A percentile compares a stretch with the other conserved stretches of the same genome.
Evolutionary conservation across 78 protist genomes (phyloP).

Genomic region (Dictyostelium purpureum): DNA sequence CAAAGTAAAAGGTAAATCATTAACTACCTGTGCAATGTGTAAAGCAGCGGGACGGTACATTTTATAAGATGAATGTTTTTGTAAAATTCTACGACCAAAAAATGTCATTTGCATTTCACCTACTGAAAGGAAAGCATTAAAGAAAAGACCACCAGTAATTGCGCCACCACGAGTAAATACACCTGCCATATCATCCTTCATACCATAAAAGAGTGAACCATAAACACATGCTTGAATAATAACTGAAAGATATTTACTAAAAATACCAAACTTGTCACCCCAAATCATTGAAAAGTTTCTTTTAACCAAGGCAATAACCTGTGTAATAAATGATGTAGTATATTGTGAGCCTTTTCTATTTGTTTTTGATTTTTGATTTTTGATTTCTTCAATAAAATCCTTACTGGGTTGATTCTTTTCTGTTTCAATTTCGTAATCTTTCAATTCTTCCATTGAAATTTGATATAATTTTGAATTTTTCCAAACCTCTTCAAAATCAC

Average conservation of each 20-base stretch:
- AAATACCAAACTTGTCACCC: constrained; percentile 44
- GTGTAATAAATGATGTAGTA: neutral
- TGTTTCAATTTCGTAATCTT: constrained; percentile 6
- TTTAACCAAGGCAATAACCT: neutral
- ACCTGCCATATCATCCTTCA: neutral
- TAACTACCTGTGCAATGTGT: constrained; percentile 15
- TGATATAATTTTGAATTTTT: constrained; percentile 1
- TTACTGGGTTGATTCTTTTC: constrained; percentile 27
- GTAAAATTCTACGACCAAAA: constrained; percentile 45
- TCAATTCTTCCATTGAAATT: neutral
- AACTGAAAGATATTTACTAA: constrained; percentile 7
- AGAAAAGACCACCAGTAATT: constrained; percentile 5
- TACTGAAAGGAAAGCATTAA: neutral
- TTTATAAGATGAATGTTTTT: constrained; percentile 46
- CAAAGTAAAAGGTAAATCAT: constrained; percentile 26
- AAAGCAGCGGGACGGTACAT: constrained; percentile 46
- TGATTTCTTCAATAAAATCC: constrained; percentile 23
- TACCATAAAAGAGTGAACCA: constrained; percentile 37
- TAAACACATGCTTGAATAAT: constrained; percentile 55
- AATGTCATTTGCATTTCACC: constrained; percentile 2
- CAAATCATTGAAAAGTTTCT: constrained; percentile 12
- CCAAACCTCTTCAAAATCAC: constrained; percentile 51
- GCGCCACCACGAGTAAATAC: constrained; percentile 70
- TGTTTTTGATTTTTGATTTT: neutral
- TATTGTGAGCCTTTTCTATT: neutral